Evolutionary conservation across 768 basidiomycete species (phyloP), one percentile per base, ranked within the genome.

Genomic region (Suillus bovinus): DNA sequence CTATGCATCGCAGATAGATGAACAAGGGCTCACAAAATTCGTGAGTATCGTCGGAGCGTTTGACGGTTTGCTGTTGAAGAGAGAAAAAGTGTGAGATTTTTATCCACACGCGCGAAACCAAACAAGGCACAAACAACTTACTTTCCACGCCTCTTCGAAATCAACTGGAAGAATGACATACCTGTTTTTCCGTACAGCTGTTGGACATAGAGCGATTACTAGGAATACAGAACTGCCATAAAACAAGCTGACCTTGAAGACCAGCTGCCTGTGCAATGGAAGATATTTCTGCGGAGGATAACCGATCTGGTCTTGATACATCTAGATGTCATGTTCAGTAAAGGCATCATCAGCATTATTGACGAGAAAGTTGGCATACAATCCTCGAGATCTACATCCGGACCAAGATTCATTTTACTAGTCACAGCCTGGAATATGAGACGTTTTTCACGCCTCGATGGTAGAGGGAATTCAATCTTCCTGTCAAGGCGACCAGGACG

Each of bases 131-230:
- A 87, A 89, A 86, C 66, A 83, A 85, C 92, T 71, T 67, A 96
- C 95, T 84, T 98, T 99, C 96, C 96, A 99, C 72, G 95, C 95
- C 76, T 99, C 96, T 74, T 99, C 97, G 70, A 99, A 99, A 83
- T 99, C 97, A 16, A 90, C 86, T 0, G 97, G 96, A 24, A 99
- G 80, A 72, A 99, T 96, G 52, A 99, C 86, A 78, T 99, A 99
- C 71, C 96, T 90, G 76, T 99, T 98, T 81, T 98, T 98, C 62
- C 96, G 89, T 17, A 99, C 96, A 67, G 96, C 96, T 95, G 67
- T 46, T 44, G 56, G 62, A 54, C 41, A 24, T 10, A 55, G 24
- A 56, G 6, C 24, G 6, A 11, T 56, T 56, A 39, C 17, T 58
- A 58, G 13, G 31, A 34, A 22, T 33, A 24, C 27, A 6, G 13